phyloP scores from a whole-genome alignment of 768 basidiomycete genomes.

The Suillus americanus region DNA sequence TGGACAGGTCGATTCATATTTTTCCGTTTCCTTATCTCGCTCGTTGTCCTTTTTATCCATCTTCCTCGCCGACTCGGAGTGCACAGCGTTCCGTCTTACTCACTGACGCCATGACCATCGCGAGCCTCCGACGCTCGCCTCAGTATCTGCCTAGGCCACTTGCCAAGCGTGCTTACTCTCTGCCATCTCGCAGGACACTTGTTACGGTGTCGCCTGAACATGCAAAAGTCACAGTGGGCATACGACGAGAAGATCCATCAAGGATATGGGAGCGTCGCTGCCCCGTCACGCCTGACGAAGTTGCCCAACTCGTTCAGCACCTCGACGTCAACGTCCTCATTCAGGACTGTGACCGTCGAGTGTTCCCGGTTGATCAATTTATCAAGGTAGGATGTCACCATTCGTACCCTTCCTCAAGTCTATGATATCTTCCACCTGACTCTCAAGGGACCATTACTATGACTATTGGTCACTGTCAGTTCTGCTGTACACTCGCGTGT shows the following conservation, averaged over 20 bases:
- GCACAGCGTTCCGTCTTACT: background rate
- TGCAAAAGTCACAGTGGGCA: constrained; percentile 47
- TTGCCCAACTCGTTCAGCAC: constrained; percentile 55
- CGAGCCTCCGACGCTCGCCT: constrained; percentile 8
- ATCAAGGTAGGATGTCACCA: constrained; percentile 47
- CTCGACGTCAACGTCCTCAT: constrained; percentile 68
- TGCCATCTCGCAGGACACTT: constrained; percentile 22
- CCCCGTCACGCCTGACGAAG: constrained; percentile 77
- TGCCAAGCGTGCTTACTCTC: constrained; percentile 17
- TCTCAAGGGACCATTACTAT: background rate
- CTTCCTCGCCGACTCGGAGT: background rate
- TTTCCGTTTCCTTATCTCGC: background rate
- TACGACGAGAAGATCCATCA: constrained; percentile 74
- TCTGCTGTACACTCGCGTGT: background rate
- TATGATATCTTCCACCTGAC: background rate
- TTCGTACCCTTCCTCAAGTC: background rate
- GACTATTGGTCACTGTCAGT: background rate
- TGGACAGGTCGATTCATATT: background rate
- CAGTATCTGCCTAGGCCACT: constrained; percentile 11
- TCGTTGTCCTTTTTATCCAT: background rate
- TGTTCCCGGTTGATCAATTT: constrained; percentile 67
- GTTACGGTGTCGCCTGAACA: constrained; percentile 19
- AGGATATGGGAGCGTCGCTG: constrained; percentile 87
- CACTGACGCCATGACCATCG: constrained; percentile 1
- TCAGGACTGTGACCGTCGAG: constrained; percentile 72